These are phyloP conservation scores for Amanita brunnescens DNA, from an alignment of 768 basidiomycete species.

Conservation along the genomic window DNA sequence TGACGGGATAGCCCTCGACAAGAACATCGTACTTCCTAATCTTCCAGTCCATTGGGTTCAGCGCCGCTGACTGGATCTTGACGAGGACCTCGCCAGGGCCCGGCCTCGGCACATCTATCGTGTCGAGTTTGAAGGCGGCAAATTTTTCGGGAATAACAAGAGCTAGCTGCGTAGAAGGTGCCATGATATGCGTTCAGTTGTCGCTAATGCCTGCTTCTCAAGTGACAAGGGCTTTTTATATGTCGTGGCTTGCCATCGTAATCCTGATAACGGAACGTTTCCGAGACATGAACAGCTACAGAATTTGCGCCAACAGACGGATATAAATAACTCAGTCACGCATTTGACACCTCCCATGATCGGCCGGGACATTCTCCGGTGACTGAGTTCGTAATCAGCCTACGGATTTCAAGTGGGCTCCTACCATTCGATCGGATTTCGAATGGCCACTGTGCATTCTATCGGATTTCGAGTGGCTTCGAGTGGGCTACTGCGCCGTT, in stretches of 20 bases:
- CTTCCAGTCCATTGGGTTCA: slow-evolving; percentile 42
- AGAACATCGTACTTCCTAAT: slow-evolving; percentile 19
- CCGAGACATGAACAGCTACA: no score
- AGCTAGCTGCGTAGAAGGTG: slow-evolving; percentile 16
- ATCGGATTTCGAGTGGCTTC: no score
- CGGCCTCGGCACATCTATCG: slow-evolving; percentile 18
- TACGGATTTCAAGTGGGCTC: no score
- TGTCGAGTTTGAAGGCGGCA: slow-evolving; percentile 14
- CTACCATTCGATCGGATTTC: no score
- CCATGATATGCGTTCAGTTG: not conserved
- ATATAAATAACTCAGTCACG: no score
- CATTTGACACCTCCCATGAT: no score
- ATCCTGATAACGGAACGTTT: no score
- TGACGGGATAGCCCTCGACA: slow-evolving; percentile 26
- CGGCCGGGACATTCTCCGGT: no score
- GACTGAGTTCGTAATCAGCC: no score
- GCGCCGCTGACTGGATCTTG: slow-evolving; percentile 27
- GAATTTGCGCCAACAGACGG: no score
- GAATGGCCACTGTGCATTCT: no score
- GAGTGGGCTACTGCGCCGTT: no score
- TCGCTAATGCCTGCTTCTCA: not conserved
- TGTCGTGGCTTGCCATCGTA: not conserved
- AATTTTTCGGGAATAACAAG: slow-evolving; percentile 15
- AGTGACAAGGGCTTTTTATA: not conserved
- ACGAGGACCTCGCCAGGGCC: slow-evolving; percentile 33